Evolutionary conservation across 768 basidiomycete species (phyloP).

Genomic region (Boletus subcaerulescens): DNA sequence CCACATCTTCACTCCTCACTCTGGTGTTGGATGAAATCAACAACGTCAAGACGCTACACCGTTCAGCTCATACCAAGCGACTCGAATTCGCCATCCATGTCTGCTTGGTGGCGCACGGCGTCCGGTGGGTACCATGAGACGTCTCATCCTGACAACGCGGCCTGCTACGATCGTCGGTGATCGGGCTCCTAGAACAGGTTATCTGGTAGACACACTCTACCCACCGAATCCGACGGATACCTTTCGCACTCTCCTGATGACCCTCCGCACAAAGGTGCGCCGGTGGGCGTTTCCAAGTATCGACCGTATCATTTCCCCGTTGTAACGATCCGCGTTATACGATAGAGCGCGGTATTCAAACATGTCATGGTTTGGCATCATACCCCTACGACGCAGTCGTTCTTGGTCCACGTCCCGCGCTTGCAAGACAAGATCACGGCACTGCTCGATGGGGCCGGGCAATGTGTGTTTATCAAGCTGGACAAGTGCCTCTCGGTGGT

Average conservation of each 20-base stretch:
- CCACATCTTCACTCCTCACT: conserved; percentile 13
- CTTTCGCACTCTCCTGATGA: conserved; percentile 36
- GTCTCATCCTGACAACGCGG: not conserved
- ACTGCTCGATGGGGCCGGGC: not conserved
- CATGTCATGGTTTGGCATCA: conserved; percentile 47
- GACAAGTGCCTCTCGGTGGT: conserved; percentile 20
- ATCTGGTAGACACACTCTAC: conserved; percentile 48
- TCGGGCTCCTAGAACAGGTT: conserved; percentile 33
- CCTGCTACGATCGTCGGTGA: not conserved
- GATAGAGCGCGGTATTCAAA: conserved; percentile 33
- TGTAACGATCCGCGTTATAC: not conserved
- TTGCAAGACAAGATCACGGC: conserved; percentile 9
- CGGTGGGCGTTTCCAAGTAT: not conserved
- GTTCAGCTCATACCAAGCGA: conserved; percentile 10
- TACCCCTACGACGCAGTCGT: conserved; percentile 46
- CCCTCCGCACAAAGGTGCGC: conserved; percentile 40
- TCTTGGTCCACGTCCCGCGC: conserved; percentile 46
- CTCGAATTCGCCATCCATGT: conserved; percentile 39
- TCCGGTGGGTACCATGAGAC: conserved; percentile 35
- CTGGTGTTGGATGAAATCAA: conserved; percentile 16
- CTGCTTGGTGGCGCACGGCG: conserved; percentile 39
- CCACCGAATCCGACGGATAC: conserved; percentile 32
- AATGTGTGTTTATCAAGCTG: conserved; percentile 20
- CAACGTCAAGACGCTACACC: conserved; percentile 6
- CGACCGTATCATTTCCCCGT: not conserved